Conservation (phyloP, 2,329 filamentous ascomycete genomes). For the Pezicula radicicola region DNA sequence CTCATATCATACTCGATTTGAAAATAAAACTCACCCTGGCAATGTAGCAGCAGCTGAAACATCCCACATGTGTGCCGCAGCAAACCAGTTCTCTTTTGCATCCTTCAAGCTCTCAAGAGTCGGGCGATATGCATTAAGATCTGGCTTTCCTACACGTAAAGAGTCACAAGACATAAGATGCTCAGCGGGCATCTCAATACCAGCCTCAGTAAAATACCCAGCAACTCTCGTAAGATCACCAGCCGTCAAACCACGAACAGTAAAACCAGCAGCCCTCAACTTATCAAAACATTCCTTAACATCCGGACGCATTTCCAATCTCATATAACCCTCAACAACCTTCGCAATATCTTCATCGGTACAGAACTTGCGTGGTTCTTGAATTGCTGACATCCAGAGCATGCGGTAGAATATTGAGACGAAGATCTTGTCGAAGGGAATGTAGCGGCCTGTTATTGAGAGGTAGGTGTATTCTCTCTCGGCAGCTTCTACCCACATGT, state of each 20-base stretch:
- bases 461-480: conserved; percentile 51
- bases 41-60: conserved; percentile 41
- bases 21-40: not conserved
- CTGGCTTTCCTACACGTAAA: conserved; percentile 47
- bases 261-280: conserved; percentile 43
- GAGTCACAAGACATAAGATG: conserved; percentile 50
- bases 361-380: conserved; percentile 37
- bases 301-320: conserved; percentile 35
- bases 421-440: conserved; percentile 40
- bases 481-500: conserved; percentile 41
- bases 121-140: conserved; percentile 41
- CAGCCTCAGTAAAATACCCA: conserved; percentile 47
- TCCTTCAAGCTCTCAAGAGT: conserved; percentile 37
- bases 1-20: not conserved
- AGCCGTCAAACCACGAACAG: conserved; percentile 51
- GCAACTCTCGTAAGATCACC: conserved; percentile 46
- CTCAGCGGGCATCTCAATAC: conserved; percentile 46
- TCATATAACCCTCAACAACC: conserved; percentile 36
- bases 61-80: conserved; percentile 59
- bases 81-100: conserved; percentile 47
- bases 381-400: conserved; percentile 40
- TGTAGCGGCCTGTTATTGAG: conserved; percentile 39
- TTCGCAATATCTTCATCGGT: conserved; percentile 38
- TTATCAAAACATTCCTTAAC: conserved; percentile 37
- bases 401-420: conserved; percentile 46